A percentile compares a stretch with the other conserved stretches of the same genome.
Evolutionary conservation across 2,329 filamentous ascomycete genomes (phyloP).

Genomic region (Cryoendolithus antarcticus): DNA sequence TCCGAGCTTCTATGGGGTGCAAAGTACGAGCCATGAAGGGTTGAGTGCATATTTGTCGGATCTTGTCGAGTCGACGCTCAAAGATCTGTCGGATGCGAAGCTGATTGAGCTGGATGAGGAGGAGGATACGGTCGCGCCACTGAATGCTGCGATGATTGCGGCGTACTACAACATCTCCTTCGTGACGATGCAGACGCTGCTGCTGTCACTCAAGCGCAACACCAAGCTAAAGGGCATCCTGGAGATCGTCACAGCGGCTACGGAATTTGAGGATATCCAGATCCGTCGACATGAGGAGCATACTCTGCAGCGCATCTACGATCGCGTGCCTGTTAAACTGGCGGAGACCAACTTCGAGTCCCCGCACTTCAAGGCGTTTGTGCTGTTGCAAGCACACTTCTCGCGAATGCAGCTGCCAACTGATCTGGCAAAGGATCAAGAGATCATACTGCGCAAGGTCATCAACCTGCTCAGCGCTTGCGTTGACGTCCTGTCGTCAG

Average conservation of each 20-base stretch:
- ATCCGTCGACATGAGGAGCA: slow-evolving; percentile 85
- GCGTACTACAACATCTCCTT: slow-evolving; percentile 99
- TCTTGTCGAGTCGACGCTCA: slow-evolving; percentile 81
- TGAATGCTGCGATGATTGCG: slow-evolving; percentile 95
- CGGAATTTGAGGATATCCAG: slow-evolving; percentile 90
- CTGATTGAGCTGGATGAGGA: slow-evolving; percentile 90
- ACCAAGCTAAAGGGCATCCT: slow-evolving; percentile 96
- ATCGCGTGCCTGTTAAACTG: slow-evolving; percentile 92
- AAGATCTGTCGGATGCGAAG: slow-evolving; percentile 82
- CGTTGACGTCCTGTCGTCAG: slow-evolving; percentile 89
- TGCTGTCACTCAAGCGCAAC: slow-evolving; percentile 73
- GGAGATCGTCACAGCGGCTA: slow-evolving; percentile 92
- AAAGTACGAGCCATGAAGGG: slow-evolving; percentile 78
- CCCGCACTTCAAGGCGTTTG: slow-evolving; percentile 96
- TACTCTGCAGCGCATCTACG: slow-evolving; percentile 82
- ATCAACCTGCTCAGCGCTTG: slow-evolving; percentile 80
- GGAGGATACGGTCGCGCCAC: slow-evolving; percentile 70
- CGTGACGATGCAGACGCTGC: slow-evolving; percentile 97
- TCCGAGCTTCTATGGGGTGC: slow-evolving; percentile 88
- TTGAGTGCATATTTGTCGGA: slow-evolving; percentile 92
- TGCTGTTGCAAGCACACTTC: slow-evolving; percentile 95
- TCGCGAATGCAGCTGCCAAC: slow-evolving; percentile 93
- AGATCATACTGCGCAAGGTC: slow-evolving; percentile 71
- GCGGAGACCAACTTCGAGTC: slow-evolving; percentile 73
- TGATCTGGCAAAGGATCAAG: slow-evolving; percentile 91